These are phyloP conservation scores for Suhomyces tanzawaensis DNA, from an alignment of 805 yeast species.

Conservation along the genomic window DNA sequence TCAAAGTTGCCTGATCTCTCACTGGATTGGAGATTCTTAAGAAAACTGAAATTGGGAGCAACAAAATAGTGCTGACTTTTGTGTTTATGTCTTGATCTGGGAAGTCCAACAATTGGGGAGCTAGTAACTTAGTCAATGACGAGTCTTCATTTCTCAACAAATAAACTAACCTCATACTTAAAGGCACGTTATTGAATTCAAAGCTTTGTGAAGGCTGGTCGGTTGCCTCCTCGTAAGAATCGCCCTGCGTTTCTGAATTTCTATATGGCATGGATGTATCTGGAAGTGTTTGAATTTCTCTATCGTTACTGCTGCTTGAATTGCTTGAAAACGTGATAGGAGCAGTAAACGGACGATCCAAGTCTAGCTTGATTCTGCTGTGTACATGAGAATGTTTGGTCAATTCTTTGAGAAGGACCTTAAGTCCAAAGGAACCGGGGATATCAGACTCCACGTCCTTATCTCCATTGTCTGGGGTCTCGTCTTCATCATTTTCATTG, in stretches of 20 bases:
- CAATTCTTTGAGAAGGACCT: slow-evolving; percentile 31
- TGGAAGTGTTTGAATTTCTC: neutral
- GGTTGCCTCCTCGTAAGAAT: neutral
- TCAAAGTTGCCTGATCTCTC: slow-evolving; percentile 17
- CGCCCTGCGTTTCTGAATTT: neutral
- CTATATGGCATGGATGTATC: neutral
- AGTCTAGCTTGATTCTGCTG: neutral
- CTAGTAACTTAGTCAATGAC: slow-evolving; percentile 9
- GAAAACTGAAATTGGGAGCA: slow-evolving; percentile 24
- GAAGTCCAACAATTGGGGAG: slow-evolving; percentile 17
- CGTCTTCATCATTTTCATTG: neutral
- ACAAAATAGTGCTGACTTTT: slow-evolving; percentile 14
- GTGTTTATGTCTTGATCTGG: slow-evolving; percentile 6
- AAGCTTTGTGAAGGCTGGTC: neutral
- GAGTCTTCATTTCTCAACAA: neutral
- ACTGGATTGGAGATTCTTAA: slow-evolving; percentile 35
- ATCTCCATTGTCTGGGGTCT: slow-evolving; percentile 1
- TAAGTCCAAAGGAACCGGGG: slow-evolving; percentile 33
- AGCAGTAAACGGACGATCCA: neutral
- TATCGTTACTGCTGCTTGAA: neutral
- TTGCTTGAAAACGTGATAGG: neutral
- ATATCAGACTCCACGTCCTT: slow-evolving; percentile 9
- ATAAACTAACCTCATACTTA: neutral
- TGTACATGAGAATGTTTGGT: slow-evolving; percentile 22
- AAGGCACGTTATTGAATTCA: too few species aligned